A percentile compares a stretch with the other conserved stretches of the same genome.
Conservation (phyloP, 139 green algal species). For the Nannochloris sp. region DNA sequence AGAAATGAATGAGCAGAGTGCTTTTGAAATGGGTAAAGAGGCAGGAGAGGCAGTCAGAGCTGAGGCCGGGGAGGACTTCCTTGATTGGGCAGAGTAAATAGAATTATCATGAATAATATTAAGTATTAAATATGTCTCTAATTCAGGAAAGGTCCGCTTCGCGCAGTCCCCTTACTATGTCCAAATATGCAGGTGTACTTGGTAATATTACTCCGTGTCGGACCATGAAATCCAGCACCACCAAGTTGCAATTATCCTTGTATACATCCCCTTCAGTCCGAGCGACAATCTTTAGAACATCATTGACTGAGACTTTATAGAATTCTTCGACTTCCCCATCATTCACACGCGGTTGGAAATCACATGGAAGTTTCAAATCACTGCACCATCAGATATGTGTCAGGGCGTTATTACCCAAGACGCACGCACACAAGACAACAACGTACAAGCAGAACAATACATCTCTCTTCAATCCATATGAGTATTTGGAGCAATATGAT, state of each 20-base stretch:
- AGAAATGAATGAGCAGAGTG: slow-evolving; percentile 48
- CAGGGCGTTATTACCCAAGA: neutral
- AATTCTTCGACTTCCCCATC: slow-evolving; percentile 81
- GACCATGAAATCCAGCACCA: slow-evolving; percentile 78
- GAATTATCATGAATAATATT: neutral
- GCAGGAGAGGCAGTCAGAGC: slow-evolving; percentile 74
- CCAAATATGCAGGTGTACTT: slow-evolving; percentile 57
- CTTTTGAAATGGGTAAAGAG: slow-evolving; percentile 48
- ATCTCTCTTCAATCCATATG: slow-evolving; percentile 69
- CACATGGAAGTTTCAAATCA: slow-evolving; percentile 77
- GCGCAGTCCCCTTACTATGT: slow-evolving; percentile 46
- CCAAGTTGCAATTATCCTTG: slow-evolving; percentile 90
- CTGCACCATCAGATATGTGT: slow-evolving; percentile 30
- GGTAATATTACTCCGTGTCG: slow-evolving; percentile 46
- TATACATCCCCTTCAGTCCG: slow-evolving; percentile 54
- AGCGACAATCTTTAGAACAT: slow-evolving; percentile 50
- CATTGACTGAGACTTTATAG: slow-evolving; percentile 46
- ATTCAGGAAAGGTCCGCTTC: slow-evolving; percentile 27
- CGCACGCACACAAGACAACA: neutral
- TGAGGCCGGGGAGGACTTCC: slow-evolving; percentile 66
- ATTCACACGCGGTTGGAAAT: slow-evolving; percentile 60
- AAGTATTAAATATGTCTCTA: slow-evolving; percentile 7
- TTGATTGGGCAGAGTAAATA: slow-evolving; percentile 48
- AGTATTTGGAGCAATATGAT: slow-evolving; percentile 34
- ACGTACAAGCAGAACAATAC: slow-evolving; percentile 52